phyloP scores from a whole-genome alignment of 2,329 filamentous ascomycete species.

The Trichoderma sp. region DNA sequence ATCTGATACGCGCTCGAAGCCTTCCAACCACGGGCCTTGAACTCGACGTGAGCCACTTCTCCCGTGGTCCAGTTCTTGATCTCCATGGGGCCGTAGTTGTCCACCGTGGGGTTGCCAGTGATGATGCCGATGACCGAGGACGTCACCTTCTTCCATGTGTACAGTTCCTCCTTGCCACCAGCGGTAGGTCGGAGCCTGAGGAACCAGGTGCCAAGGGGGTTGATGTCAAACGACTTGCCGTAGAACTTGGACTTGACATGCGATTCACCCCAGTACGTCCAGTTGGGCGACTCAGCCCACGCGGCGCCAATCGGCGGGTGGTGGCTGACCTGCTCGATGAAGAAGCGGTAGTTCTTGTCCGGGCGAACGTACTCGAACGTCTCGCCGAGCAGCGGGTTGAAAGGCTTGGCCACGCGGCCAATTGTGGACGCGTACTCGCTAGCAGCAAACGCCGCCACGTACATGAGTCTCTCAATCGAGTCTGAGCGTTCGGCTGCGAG shows the following conservation, averaged over 20 bases:
- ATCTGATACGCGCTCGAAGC: slow-evolving; percentile 89
- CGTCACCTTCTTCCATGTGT: slow-evolving; percentile 99
- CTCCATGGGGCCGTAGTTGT: slow-evolving; percentile 97
- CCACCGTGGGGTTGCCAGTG: slow-evolving; percentile 92
- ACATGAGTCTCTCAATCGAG: slow-evolving; percentile 88
- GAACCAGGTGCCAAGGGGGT: slow-evolving; percentile 97
- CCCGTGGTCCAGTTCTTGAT: slow-evolving; percentile 97
- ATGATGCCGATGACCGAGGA: slow-evolving; percentile 98
- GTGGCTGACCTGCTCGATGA: slow-evolving; percentile 97
- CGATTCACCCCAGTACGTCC: slow-evolving; percentile 97
- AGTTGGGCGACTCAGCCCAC: slow-evolving; percentile 87
- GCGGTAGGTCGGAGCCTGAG: slow-evolving; percentile 75
- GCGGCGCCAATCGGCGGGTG: slow-evolving; percentile 94
- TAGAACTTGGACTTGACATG: slow-evolving; percentile 96
- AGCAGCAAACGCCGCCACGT: slow-evolving; percentile 92
- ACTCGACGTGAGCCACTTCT: slow-evolving; percentile 85
- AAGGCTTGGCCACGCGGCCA: slow-evolving; percentile 94
- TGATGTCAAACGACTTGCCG: slow-evolving; percentile 96
- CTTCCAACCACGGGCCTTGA: slow-evolving; percentile 96
- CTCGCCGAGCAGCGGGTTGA: slow-evolving; percentile 94
- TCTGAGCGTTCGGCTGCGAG: slow-evolving; percentile 82
- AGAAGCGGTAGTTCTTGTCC: slow-evolving; percentile 97
- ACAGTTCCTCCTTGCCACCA: slow-evolving; percentile 80
- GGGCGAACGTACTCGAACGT: slow-evolving; percentile 96
- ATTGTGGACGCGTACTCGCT: slow-evolving; percentile 98